A percentile compares a stretch with the other conserved stretches of the same genome.
Evolutionary conservation across 1,139 yeast species (phyloP).

Genomic region (Candida mesenterica): DNA sequence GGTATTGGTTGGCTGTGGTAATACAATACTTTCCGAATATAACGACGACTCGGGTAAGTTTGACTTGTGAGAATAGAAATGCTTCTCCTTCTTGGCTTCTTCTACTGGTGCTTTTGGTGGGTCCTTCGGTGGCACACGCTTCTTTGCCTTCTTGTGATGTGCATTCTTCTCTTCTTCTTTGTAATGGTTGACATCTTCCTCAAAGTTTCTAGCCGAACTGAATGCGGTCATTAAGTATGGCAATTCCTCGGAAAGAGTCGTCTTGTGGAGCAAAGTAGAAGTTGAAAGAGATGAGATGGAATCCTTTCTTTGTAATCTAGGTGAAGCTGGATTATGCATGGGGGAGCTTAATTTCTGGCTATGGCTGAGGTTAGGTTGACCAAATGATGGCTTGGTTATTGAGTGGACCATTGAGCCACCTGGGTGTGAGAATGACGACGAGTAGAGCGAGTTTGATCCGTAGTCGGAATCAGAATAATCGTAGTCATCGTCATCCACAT

Average conservation of each 20-base stretch:
- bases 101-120: conserved; percentile 3
- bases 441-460: conserved; percentile 28
- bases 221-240: conserved; percentile 61
- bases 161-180: conserved; percentile 22
- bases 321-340: conserved; percentile 5
- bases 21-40: conserved; percentile 34
- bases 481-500: conserved; percentile 18
- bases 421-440: conserved; percentile 31
- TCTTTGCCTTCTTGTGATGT: conserved; percentile 5
- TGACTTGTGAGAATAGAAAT: conserved; percentile 25
- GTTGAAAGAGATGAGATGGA: conserved; percentile 30
- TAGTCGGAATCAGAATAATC: conserved; percentile 31
- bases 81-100: conserved; percentile 13
- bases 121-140: neutral
- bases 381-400: conserved; percentile 26
- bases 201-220: conserved; percentile 49
- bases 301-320: conserved; percentile 21
- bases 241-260: conserved; percentile 53
- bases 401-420: conserved; percentile 37
- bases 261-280: conserved; percentile 35
- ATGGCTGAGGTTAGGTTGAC: neutral
- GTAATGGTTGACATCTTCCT: conserved; percentile 46
- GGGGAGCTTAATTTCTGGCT: conserved; percentile 1
- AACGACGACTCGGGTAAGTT: conserved; percentile 34
- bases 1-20: conserved; percentile 19